These are phyloP conservation scores for Colletotrichum cuscutae DNA, from an alignment of 2,329 filamentous ascomycete genomes.

Conservation along the genomic window DNA sequence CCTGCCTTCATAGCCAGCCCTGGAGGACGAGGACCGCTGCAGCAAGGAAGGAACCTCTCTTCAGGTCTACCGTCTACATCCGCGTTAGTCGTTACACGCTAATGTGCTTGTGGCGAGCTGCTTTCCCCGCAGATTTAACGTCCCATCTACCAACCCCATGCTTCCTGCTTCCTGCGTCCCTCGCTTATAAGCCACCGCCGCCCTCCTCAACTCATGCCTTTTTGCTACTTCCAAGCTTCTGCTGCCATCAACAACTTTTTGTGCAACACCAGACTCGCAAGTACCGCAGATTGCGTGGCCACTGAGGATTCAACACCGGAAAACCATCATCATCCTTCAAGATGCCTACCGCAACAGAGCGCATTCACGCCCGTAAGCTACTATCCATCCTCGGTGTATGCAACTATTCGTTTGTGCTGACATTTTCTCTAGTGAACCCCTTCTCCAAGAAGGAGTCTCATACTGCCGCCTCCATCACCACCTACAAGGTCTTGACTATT, in stretches of 20 bases:
- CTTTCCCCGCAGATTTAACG: slow-evolving; percentile 33
- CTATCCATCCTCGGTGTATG: not conserved
- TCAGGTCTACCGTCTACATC: slow-evolving; percentile 16
- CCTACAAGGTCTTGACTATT: slow-evolving; percentile 81
- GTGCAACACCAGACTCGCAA: not conserved
- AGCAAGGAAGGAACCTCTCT: slow-evolving; percentile 15
- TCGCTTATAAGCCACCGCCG: slow-evolving; percentile 22
- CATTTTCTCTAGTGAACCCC: slow-evolving; percentile 70
- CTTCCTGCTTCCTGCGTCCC: slow-evolving; percentile 1
- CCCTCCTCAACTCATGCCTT: slow-evolving; percentile 9
- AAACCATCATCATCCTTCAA: not conserved
- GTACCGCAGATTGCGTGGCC: not conserved
- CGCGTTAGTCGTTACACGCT: slow-evolving; percentile 24
- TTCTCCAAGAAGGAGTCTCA: slow-evolving; percentile 78
- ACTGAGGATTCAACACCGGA: not conserved
- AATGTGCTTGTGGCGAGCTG: slow-evolving; percentile 30
- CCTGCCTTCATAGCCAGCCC: not conserved
- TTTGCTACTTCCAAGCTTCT: slow-evolving; percentile 10
- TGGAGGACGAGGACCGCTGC: not conserved
- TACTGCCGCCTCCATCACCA: slow-evolving; percentile 67
- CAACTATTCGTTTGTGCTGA: slow-evolving; percentile 23
- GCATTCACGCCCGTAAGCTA: slow-evolving; percentile 30
- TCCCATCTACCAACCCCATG: slow-evolving; percentile 16
- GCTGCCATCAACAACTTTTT: not conserved
- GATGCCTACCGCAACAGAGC: slow-evolving; percentile 33